Conservation (phyloP, 768 basidiomycete genomes). For the Trametes cingulata region DNA sequence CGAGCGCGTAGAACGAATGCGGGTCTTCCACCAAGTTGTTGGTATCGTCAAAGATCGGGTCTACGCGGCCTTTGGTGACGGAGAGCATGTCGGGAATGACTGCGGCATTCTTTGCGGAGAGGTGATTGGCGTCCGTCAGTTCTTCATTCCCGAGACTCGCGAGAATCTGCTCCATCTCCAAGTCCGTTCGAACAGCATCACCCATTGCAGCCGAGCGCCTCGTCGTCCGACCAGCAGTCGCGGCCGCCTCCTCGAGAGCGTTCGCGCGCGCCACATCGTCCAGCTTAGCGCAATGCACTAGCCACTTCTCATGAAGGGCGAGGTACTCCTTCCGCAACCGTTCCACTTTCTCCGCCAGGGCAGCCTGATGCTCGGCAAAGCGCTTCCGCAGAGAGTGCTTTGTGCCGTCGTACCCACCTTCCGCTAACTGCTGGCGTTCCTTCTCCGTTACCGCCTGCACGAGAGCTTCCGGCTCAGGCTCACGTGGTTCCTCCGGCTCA, state of each 20-base stretch:
- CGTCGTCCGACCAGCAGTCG: constrained; percentile 58
- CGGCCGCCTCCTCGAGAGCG: constrained; percentile 45
- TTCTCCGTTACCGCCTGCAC: constrained; percentile 49
- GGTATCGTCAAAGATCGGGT: constrained; percentile 79
- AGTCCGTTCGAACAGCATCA: constrained; percentile 90
- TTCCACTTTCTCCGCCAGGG: constrained; percentile 53
- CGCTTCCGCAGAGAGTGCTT: constrained; percentile 54
- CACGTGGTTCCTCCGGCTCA: constrained; percentile 28
- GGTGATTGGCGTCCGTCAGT: constrained; percentile 85
- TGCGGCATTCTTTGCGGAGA: constrained; percentile 85
- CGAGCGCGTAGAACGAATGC: constrained; percentile 69
- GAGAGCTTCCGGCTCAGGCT: constrained; percentile 38
- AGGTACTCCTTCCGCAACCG: constrained; percentile 67
- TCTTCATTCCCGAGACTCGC: constrained; percentile 93
- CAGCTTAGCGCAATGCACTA: constrained; percentile 65
- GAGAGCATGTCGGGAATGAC: constrained; percentile 89
- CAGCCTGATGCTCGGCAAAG: constrained; percentile 53
- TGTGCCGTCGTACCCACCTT: constrained; percentile 41
- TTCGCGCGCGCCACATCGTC: constrained; percentile 56
- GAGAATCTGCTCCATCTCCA: constrained; percentile 97
- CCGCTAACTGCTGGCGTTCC: constrained; percentile 35
- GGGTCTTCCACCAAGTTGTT: constrained; percentile 80
- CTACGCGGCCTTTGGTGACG: constrained; percentile 59
- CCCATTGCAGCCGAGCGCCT: constrained; percentile 76
- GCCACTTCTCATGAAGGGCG: constrained; percentile 69